Base-by-base conservation (phyloP, 176 grass and related monocot species). In the Triticum urartu region DNA sequence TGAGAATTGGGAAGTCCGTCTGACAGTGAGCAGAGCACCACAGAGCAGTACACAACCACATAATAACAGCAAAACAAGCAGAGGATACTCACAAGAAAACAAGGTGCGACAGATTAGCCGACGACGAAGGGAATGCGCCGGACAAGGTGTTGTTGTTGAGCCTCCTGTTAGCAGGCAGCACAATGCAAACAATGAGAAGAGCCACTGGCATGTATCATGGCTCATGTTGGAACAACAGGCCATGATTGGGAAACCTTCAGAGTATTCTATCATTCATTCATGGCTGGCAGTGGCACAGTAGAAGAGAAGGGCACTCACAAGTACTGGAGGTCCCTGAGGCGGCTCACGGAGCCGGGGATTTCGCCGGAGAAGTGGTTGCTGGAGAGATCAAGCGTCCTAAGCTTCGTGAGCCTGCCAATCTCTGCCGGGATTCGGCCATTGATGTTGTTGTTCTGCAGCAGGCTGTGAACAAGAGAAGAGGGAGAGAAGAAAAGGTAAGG, bases 381-480 rank as follows among this genome's bases (percentile, higher is more conserved):
- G 28, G 92, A 91, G 45, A 94, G 86, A 62, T 94, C 92, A 28
- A 94, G 86, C 20, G 89, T 89, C 78, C 87, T 84, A 2, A 94
- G 75, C n/a, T 54, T 84, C 0, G 79, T 64, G 4, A 94, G 92
- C 13, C 45, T 74, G 22, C 86, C 92, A 7, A 94, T 38, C 72
- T 91, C 89, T 11, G 35, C 40, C 6, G 92, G 92, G 43, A 94
- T 87, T 11, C 68, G 83, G 35, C 89, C 92, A 47, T 87, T 87
- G 45, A 94, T 84, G 86, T 94, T 94, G 62, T 94, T 94, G 80
- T 94, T 94, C 77, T 94, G 92, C 45, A 94, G 65, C 0, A 91
- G 73, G 5, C 92, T 94, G 67, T 42, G 34, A 59, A 62, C 3
- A 77, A 47, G n/a, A 47, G n/a, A 52, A 76, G 13, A 30, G 22